A percentile compares a stretch with the other conserved stretches of the same genome.
These are phyloP conservation scores for Helminthosporium solani DNA, from an alignment of 2,329 filamentous ascomycete genomes.

Conservation along the genomic window DNA sequence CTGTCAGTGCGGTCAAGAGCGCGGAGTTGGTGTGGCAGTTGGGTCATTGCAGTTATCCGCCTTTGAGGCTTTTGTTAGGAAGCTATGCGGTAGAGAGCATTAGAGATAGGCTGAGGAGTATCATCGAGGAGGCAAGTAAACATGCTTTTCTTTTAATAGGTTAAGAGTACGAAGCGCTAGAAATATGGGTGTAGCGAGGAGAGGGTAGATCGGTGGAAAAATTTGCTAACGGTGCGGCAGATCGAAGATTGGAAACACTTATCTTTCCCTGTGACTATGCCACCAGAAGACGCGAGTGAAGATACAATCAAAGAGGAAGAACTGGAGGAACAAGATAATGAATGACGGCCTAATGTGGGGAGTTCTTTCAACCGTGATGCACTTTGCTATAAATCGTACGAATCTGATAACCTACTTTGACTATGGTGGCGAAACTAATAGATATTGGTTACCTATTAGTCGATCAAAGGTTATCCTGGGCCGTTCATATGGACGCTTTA, in stretches of 20 bases:
- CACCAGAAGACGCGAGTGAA: slow-evolving; percentile 35
- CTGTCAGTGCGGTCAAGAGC: slow-evolving; percentile 88
- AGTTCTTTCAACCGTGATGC: no score
- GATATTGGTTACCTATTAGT: no score
- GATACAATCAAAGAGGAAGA: slow-evolving; percentile 7
- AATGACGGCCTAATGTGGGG: no score
- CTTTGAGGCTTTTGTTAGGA: slow-evolving; percentile 79
- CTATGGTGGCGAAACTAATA: no score
- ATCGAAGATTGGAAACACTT: slow-evolving; percentile 85
- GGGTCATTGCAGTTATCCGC: slow-evolving; percentile 92
- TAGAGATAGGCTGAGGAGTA: slow-evolving; percentile 79
- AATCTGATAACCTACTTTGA: no score
- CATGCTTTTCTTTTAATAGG: background rate
- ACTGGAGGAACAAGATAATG: slow-evolving; percentile 1
- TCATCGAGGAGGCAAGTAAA: slow-evolving; percentile 77
- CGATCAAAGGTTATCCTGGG: no score
- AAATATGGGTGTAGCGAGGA: background rate
- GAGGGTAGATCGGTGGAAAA: background rate
- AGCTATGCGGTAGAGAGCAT: slow-evolving; percentile 97
- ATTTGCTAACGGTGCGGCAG: slow-evolving; percentile 10
- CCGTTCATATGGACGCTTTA: no score
- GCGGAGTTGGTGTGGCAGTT: slow-evolving; percentile 92
- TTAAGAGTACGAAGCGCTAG: background rate
- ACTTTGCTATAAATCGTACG: no score
- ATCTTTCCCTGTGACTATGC: slow-evolving; percentile 57